Base-by-base conservation (phyloP, 805 yeast species). In the Yarrowia sp. region DNA sequence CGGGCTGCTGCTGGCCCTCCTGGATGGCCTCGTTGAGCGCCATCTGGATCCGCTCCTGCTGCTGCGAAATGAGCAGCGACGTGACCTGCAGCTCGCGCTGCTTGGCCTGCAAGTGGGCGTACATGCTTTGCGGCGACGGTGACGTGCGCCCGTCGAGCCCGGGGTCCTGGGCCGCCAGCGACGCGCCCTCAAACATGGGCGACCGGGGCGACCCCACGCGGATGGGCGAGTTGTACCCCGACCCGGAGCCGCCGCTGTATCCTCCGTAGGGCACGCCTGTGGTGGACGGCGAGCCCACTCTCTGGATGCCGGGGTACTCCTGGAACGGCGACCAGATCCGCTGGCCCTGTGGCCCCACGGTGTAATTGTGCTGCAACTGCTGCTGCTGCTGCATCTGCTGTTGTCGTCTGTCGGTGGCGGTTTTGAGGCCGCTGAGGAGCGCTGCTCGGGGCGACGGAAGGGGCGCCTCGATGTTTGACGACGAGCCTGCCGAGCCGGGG, bases 1-100 rank as follows among this genome's bases (percentile, higher is more conserved):
- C 17, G 30, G 17, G 61, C 28, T 33, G 33, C 26, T 33, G 21
- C 26, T 36, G 61, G 14, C 61, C 61, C 46, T 54, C 61, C 22
- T 41, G 40, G 32, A 58, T 58, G 30, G 63, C 63, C 63, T 58
- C 63, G 22, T 43, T 58, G 22, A 58, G 51, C 26, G 63, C 63
- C 63, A 58, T 41, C 38, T 74, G 76, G 36, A 74, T 70, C 30
- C 71, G 70, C 67, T 73, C 74, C 66, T 74, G 76, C 68, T 74
- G 77, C 63, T 74, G 77, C 30, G 74, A 70, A 44, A 74, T 73
- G 38, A 67, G 66, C 65, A 71, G 46, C 38, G 74, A 70, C 22
- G 77, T 74, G 9, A 73, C 74, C 65, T 70, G 46, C 56, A 74
- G 68, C 64, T 74, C 76, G 62, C 75, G 73, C 67, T 74, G 76